phyloP scores from a whole-genome alignment of 2,329 filamentous ascomycete genomes.

The Decorospora gaudefroyi region DNA sequence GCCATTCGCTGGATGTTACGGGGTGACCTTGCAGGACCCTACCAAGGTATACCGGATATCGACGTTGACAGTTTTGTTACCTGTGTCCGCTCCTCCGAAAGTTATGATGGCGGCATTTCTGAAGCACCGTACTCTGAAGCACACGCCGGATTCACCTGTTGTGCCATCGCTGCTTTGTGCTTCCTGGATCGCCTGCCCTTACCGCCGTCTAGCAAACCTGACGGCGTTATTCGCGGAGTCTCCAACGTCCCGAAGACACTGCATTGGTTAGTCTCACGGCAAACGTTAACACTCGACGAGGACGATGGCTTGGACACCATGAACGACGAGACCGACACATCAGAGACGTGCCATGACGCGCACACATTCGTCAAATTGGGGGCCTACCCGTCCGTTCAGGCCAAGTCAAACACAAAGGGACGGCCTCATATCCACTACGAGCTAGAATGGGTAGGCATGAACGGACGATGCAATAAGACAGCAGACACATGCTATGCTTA shows the following conservation, averaged over 20 bases:
- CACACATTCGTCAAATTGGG: constrained; percentile 47
- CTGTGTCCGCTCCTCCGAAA: constrained; percentile 71
- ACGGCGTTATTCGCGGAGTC: constrained; percentile 41
- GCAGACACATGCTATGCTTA: constrained; percentile 96
- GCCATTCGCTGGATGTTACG: constrained; percentile 81
- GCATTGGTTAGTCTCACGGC: constrained; percentile 55
- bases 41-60: constrained; percentile 69
- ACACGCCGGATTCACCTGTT: constrained; percentile 91
- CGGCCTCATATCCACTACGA: constrained; percentile 67
- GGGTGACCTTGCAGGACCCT: constrained; percentile 59
- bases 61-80: constrained; percentile 69
- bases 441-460: constrained; percentile 71
- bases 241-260: constrained; percentile 48
- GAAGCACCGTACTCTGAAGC: constrained; percentile 80
- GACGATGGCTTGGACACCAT: constrained; percentile 50
- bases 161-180: constrained; percentile 75
- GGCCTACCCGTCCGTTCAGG: constrained; percentile 33
- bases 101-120: constrained; percentile 82
- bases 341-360: constrained; percentile 49
- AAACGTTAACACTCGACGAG: constrained; percentile 51
- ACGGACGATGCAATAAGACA: constrained; percentile 86
- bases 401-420: constrained; percentile 37
- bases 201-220: constrained; percentile 24
- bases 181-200: constrained; percentile 68
- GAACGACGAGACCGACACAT: constrained; percentile 46